Evolutionary conservation across 805 yeast genomes (phyloP), one percentile per base, ranked within the genome.

Genomic region (Candida gorgasii): DNA sequence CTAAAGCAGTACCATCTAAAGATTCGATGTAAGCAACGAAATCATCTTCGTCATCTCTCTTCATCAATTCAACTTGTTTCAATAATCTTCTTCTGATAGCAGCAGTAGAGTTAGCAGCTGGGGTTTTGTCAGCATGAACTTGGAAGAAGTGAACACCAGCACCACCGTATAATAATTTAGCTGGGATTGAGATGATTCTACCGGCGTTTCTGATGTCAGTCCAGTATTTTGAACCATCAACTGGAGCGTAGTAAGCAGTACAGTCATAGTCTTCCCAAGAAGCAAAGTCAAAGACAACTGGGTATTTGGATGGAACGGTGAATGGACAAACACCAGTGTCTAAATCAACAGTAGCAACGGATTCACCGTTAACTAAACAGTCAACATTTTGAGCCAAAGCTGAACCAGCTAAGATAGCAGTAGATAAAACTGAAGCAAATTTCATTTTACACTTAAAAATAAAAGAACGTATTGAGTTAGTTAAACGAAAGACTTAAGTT

Each of bases 291-390:
- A 62, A 67, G 12, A 49, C 55, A 30, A 43, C 48, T 15, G 68
- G 65, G 38, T 46, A 55, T 16, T 40, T 12, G 1, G 50, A 34
- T 44, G 71, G 71, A 30, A 69, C 44, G 7, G 57, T 42, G 61
- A 67, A 67, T 27, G 65, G 61, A 56, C 74, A 69, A 3, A 42
- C 39, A 36, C 72, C 74, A 24, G 73, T 59, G 39, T 61, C 73
- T 50, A 61, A 61, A 54, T 66, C 72, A 26, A 69, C 74, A 31
- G 61, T 58, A 18, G 67, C 63, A 27, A 57, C 59, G 26, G 58
- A 46, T 15, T 23, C 50, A 46, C 67, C 72, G 48, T 61, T 51
- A 20, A 65, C 65, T 32, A 58, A 46, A 55, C 74, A 69, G 18
- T 59, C 68, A 28, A 67, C 74, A 42, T 64, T 67, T 35, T 53